These are phyloP conservation scores for Graphilbum fragrans DNA, from an alignment of 2,329 filamentous ascomycete genomes.

Conservation along the genomic window DNA sequence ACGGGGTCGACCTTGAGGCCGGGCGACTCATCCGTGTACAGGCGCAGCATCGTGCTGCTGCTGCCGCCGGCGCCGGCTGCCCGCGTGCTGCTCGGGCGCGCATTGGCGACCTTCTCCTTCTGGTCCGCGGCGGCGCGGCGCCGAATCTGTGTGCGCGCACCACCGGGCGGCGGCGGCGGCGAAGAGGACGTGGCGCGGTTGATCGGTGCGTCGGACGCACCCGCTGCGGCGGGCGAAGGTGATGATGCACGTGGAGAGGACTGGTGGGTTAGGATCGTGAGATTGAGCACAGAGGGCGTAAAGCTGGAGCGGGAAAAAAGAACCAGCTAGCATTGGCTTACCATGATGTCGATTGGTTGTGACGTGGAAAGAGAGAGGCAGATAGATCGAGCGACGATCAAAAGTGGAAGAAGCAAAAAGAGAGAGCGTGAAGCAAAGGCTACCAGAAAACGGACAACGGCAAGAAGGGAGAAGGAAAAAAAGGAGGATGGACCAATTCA, in stretches of 20 bases:
- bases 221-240: constrained; percentile 33
- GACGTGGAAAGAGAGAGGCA: no score
- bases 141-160: constrained; percentile 89
- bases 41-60: constrained; percentile 94
- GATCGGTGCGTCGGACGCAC: constrained; percentile 55
- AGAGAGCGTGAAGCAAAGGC: background rate
- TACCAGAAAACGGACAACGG: background rate
- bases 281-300: background rate
- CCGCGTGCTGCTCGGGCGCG: constrained; percentile 79
- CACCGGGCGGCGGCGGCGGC: constrained; percentile 78
- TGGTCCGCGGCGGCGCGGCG: constrained; percentile 92
- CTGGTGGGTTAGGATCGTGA: constrained; percentile 18
- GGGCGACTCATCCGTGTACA: constrained; percentile 97
- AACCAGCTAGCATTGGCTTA: background rate
- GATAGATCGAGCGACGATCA: no score
- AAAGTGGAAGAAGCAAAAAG: no score
- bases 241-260: constrained; percentile 50
- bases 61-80: constrained; percentile 90
- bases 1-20: constrained; percentile 97
- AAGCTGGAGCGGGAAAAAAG: background rate
- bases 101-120: constrained; percentile 95
- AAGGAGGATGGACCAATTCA: no score
- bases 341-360: background rate
- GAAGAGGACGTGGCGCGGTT: constrained; percentile 71
- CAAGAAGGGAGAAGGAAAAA: background rate